Conservation (phyloP, 2,329 filamentous ascomycete genomes). For the Fusarium sp. region DNA sequence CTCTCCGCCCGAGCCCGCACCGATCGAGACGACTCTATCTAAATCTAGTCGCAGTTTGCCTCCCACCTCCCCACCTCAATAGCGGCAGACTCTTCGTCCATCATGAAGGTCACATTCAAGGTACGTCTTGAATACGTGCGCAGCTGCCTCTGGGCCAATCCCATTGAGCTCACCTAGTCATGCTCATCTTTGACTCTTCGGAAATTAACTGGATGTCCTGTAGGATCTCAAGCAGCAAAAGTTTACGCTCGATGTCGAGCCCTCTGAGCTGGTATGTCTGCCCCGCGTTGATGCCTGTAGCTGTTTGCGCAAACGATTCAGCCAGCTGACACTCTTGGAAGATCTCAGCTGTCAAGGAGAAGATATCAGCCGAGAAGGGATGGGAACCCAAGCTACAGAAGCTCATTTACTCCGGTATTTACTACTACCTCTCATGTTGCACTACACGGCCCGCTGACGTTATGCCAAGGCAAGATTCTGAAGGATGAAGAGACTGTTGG, state of each 20-base stretch:
- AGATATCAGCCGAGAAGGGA: constrained; percentile 91
- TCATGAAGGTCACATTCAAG: constrained; percentile 78
- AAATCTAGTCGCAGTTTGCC: constrained; percentile 35
- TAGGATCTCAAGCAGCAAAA: constrained; percentile 99
- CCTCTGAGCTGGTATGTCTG: constrained; percentile 84
- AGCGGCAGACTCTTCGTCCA: constrained; percentile 59
- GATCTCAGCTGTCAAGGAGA: constrained; percentile 92
- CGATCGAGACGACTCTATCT: constrained; percentile 28
- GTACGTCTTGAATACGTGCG: constrained; percentile 56
- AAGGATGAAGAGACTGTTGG: constrained; percentile 98
- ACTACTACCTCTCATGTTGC: constrained; percentile 5
- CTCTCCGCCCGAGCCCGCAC: constrained; percentile 19
- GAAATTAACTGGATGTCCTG: constrained; percentile 28
- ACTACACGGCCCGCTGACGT: constrained; percentile 41
- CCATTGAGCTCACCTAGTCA: not conserved
- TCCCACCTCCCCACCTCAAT: constrained; percentile 45
- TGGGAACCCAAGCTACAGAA: constrained; percentile 94
- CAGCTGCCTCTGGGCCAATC: not conserved
- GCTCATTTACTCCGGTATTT: constrained; percentile 94
- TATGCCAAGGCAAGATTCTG: constrained; percentile 86
- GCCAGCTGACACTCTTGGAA: constrained; percentile 54
- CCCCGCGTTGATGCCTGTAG: constrained; percentile 49
- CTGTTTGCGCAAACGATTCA: constrained; percentile 30
- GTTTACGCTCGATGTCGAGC: constrained; percentile 95
- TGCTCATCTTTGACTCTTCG: constrained; percentile 2